These are phyloP conservation scores for Chytriomyces confervae DNA, from an alignment of 192 early-diverging fungal genomes.

Conservation along the genomic window DNA sequence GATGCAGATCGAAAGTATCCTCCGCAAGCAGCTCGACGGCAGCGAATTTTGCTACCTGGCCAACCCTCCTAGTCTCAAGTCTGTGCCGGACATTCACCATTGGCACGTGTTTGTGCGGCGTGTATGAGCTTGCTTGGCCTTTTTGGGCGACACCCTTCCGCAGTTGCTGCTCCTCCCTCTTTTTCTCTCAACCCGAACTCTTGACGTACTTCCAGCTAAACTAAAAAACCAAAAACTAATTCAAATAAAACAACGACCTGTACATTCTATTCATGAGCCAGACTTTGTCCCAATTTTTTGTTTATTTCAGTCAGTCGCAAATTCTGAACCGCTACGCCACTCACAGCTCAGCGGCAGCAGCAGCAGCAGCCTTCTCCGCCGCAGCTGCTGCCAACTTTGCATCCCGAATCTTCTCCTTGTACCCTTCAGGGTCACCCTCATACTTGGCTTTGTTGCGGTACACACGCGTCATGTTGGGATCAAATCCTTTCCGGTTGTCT, in stretches of 20 bases:
- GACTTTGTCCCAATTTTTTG: no score
- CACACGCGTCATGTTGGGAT: conserved; percentile 70
- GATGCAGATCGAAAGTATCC: not conserved
- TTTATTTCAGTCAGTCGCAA: no score
- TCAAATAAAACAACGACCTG: no score
- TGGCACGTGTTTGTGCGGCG: not conserved
- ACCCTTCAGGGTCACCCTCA: conserved; percentile 28
- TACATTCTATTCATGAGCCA: no score
- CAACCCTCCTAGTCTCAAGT: conserved; percentile 7
- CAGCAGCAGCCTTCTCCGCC: not conserved
- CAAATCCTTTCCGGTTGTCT: conserved; percentile 68
- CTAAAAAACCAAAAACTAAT: no score
- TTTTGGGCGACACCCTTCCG: no score
- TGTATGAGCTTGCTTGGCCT: no score
- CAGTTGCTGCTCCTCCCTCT: no score
- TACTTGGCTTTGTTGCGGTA: conserved; percentile 60
- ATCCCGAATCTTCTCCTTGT: conserved; percentile 17
- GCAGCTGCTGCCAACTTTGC: not conserved
- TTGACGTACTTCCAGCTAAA: no score
- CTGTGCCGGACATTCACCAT: conserved; percentile 22
- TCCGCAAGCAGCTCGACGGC: not conserved
- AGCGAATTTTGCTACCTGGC: not conserved
- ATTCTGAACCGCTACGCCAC: no score
- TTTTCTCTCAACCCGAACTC: no score
- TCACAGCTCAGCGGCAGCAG: not conserved